These are phyloP conservation scores for Laguncularia racemosa DNA, from an alignment of 345 rosid species.

Conservation along the genomic window DNA sequence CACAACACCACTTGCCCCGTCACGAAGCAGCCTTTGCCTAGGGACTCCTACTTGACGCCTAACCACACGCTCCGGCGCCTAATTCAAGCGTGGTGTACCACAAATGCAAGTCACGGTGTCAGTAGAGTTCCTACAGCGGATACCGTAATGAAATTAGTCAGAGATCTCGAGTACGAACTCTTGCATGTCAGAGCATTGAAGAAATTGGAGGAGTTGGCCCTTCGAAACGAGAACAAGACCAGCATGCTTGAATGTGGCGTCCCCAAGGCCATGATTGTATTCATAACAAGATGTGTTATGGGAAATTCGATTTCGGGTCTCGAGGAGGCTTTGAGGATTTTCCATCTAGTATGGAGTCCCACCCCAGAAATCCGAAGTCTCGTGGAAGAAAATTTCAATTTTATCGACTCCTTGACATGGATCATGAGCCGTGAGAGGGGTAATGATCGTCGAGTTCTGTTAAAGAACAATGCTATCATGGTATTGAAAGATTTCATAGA, in stretches of 20 bases:
- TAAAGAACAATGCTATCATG: constrained; percentile 20
- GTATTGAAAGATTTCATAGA: constrained; percentile 18
- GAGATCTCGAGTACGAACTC: constrained; percentile 18
- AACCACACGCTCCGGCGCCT: constrained; percentile 44
- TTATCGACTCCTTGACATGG: constrained; percentile 37
- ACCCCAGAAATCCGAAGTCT: constrained; percentile 20
- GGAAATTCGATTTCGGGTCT: constrained; percentile 16
- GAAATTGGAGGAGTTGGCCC: constrained; percentile 24
- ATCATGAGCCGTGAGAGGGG: constrained; percentile 1
- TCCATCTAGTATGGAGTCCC: constrained; percentile 21
- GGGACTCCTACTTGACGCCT: constrained; percentile 31
- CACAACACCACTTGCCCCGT: constrained; percentile 34
- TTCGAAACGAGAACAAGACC: constrained; percentile 25
- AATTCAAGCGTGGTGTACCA: constrained; percentile 44
- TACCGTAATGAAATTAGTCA: constrained; percentile 18
- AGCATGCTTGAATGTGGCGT: constrained; percentile 29
- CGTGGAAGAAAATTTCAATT: constrained; percentile 18
- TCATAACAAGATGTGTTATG: constrained; percentile 16
- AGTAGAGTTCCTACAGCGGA: constrained; percentile 22
- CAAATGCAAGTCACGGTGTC: constrained; percentile 16
- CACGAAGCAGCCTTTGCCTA: constrained; percentile 41
- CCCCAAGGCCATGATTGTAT: constrained; percentile 15
- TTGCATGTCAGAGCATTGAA: constrained; percentile 9
- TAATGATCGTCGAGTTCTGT: background rate
- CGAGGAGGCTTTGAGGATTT: constrained; percentile 28